Evolutionary conservation across 192 early-diverging fungal genomes (phyloP), one percentile per base, ranked within the genome.

Genomic region (Jimgerdemannia lactiflua): DNA sequence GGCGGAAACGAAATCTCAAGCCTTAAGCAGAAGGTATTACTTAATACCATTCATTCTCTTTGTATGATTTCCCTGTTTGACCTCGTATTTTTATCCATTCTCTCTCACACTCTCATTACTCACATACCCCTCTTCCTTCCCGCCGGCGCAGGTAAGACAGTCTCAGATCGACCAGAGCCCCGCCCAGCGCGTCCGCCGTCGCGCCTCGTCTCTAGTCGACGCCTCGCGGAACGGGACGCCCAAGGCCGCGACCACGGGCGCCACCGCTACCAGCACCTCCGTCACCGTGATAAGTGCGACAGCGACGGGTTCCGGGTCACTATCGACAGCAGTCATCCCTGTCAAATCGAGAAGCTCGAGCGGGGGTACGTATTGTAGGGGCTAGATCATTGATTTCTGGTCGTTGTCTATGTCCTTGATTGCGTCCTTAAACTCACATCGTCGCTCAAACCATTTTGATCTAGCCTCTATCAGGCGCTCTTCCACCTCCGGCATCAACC

Each of bases 1-100:
- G 66, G 75, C 40, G 81, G 78, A 64, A 78, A 76, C 59, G 81
- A 82, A 39, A 78, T 78, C 29, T 70, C 77, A 20, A 78, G 76
- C 43, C 39, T 82, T 39, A 82, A 82, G 14, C 75, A 75, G 69
- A 73, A 29, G 69, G 4, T 29, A 29, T 29, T 29, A 29, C 29
- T 29, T 1, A 29, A 29, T 29, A 29, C 29, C 29, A 29, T 29
- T 29, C 29, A 29, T 29, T 29, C 29, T 29, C 29, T 29, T 29
- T 29, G 29, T 29, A 29, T 29, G 29, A 29, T 29, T 29, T 29
- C 29, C 29, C 29, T 29, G 29, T 29, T 29, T 29, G 29, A 29
- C 29, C 29, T 1, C 29, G 29, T 29, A 29, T 29, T 29, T 29
- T 29, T 29, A 29, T 29, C 29, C 29, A 29, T 29, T 29, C 29